Evolutionary conservation across 805 yeast genomes (phyloP), one percentile per base, ranked within the genome.

Genomic region (Candida pseudoglaebosa): DNA sequence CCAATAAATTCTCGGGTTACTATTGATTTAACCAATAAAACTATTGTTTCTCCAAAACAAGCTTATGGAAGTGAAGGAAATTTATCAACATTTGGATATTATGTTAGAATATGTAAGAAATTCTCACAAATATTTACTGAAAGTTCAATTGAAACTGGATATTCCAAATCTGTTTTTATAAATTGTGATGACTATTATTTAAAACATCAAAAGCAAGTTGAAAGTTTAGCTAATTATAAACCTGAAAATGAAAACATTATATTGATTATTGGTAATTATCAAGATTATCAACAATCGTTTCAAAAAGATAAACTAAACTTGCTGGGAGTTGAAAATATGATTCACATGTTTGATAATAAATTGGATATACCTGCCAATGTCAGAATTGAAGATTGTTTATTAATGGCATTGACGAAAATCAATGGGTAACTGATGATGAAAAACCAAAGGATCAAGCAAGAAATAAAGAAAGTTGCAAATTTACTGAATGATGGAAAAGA

Each of bases 1-100:
- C 95, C 95, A 2, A 73, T 78, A 0, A 79, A 84, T 49, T 87
- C 83, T 12, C 68, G 95, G 47, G 95, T 90, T 7, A 86, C 95
- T 0, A 86, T 90, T 2, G 87, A 90, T 51, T 45, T 79, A 7
- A 65, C 76, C 32, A 74, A 73, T 8, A 73, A 71, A 36, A 73
- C 71, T 38, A 76, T 87, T 9, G 93, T 86, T 0, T 76, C 87
- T 1, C 87, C 93, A 5, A 48, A 65, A 8, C 80, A 74, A 35
- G 95, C 93, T 0, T 84, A 86, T 48, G 85, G 83, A 1, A 61
- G 65, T 26, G 61, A 67, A 9, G 89, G 90, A 1, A 75, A 77
- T 14, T 73, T 72, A 42, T 65, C 78, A 1, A 67, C 83, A 4
- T 81, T 76, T 54, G 95, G 95, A 0, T 89, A 83, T 56, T 75